Conservation (phyloP, 768 basidiomycete species). For the Rhodotorula kratochvilovae region DNA sequence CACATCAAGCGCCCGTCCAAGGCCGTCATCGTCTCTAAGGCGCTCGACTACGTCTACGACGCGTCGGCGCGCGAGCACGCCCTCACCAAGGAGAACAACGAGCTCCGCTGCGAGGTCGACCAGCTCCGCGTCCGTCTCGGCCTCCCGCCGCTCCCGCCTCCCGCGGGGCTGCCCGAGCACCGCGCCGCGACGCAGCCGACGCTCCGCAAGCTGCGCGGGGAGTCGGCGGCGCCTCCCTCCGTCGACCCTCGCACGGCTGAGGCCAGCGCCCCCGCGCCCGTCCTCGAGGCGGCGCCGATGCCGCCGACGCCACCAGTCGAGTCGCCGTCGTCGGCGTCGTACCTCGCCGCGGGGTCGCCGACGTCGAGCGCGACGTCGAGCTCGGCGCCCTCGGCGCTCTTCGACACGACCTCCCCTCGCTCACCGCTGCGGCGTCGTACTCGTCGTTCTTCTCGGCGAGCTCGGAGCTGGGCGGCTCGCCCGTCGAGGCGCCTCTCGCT, state of each 20-base stretch:
- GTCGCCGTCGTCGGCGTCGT: not conserved
- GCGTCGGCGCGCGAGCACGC: slow-evolving; percentile 74
- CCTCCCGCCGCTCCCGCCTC: slow-evolving; percentile 51
- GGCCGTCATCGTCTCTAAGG: slow-evolving; percentile 92
- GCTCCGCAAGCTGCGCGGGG: slow-evolving; percentile 18
- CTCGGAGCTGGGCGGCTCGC: not conserved
- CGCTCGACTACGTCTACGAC: slow-evolving; percentile 71
- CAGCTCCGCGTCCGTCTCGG: slow-evolving; percentile 80
- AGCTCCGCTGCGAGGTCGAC: slow-evolving; percentile 83
- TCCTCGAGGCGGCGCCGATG: not conserved
- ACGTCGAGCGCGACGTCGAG: not conserved
- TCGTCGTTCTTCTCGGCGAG: not conserved
- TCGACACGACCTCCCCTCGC: not conserved
- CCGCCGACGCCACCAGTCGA: not conserved
- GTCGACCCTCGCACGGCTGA: not conserved
- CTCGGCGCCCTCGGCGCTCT: not conserved
- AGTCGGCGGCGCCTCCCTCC: not conserved
- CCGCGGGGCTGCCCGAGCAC: slow-evolving; percentile 19
- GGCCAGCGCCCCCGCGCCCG: not conserved
- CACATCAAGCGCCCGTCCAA: slow-evolving; percentile 91
- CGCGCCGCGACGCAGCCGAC: slow-evolving; percentile 20
- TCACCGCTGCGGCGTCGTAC: not conserved
- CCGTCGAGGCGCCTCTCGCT: not conserved
- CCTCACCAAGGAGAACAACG: slow-evolving; percentile 79
- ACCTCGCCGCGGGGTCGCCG: not conserved